Evolutionary conservation across 2,329 filamentous ascomycete genomes (phyloP), one percentile per base, ranked within the genome.

Genomic region (Emericellopsis cladophorae): DNA sequence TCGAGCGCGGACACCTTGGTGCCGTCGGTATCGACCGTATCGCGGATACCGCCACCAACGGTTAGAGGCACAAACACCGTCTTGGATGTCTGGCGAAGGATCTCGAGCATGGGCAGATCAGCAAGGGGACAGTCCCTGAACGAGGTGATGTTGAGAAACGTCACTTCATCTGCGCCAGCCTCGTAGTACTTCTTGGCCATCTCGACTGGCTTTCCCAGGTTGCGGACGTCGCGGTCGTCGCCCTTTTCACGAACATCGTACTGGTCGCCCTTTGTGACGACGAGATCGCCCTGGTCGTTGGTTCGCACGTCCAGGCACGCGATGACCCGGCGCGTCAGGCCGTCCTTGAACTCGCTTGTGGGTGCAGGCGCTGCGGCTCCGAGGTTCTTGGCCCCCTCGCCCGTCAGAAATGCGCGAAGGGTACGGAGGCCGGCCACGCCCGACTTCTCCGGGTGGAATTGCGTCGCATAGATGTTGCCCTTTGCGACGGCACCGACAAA

Each of bases 371-470:
- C 23, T 1, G 47, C 40, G 16, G 44, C 36, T 8, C 48, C 51
- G 4, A 87, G 65, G 12, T 66, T 64, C 37, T 71, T 62, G 36
- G 72, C 69, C 44, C 72, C 73, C 21, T 73, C 67, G 14, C 86
- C 85, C n/a, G 84, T 76, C 26, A 96, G 66, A 59, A 98, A 98
- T 6, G 90, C 82, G 51, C 82, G 82, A 49, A 98, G 54, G 1
- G 93, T 82, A 24, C 87, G 74, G 45, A 96, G 65, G 10, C 92
- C 92, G 3, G 92, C 90, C 15, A 82, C 80, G 40, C 92, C 92
- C 55, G 86, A 94, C 71, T 98, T 98, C 57, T 98, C 92, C 0
- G 92, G 92, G 64, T 98, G 92, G 60, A 98, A 98, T 54, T 98
- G 92, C 3, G 92, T 95, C 3, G 83, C 89, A 44, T 95, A 78